Base-by-base conservation (phyloP, 108 stramenopile species). In the Stephanodiscus minutulus region DNA sequence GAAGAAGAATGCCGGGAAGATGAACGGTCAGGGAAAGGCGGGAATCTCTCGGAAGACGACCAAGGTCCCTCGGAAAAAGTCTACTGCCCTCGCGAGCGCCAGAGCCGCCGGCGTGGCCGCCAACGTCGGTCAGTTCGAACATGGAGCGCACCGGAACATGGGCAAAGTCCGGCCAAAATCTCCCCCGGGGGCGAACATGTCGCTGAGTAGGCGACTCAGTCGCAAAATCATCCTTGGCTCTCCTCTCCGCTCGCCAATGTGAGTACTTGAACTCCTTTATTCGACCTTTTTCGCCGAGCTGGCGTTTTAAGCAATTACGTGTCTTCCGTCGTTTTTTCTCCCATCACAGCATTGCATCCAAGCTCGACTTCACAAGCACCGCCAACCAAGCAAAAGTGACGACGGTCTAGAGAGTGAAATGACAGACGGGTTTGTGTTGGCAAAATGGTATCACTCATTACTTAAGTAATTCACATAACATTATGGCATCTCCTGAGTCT, bases 281-380 rank as follows among this genome's bases (percentile, higher is more conserved):
- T 25, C 11, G 20, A 24, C 25, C 0, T 1, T 27, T 53, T 11
- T 25, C 1, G 8, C 12, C 12, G 47, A 2, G 15, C n/a, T 25
- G 1, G 25, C 1, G 22, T 25, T 1, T 12, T 18, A 25, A 27
- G 7, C 25, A 2, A 13, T 27, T 53, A n/a, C 12, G 9, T 52
- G 20, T 27, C 25, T 27, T 27, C 11, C 20, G 20, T 27, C 25
- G 10, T 27, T 5, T 53, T 22, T 53, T 22, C 20, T 53, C 7
- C 52, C 36, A n/a, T 58, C 7, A 5, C 18, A 64, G 29, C 25
- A 25, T 22, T 18, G 64, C 64, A 48, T 27, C 29, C 47, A 48
- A 64, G 64, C 64, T 64, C n/a, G 64, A 64, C 49, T 64, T 64
- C 22, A 36, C n/a, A 1, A 39, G 39, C 48, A 36, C 13, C 57